A percentile compares a stretch with the other conserved stretches of the same genome.
Conservation (phyloP, 2,329 filamentous ascomycete species). For the Verticillium zaregamsianum region DNA sequence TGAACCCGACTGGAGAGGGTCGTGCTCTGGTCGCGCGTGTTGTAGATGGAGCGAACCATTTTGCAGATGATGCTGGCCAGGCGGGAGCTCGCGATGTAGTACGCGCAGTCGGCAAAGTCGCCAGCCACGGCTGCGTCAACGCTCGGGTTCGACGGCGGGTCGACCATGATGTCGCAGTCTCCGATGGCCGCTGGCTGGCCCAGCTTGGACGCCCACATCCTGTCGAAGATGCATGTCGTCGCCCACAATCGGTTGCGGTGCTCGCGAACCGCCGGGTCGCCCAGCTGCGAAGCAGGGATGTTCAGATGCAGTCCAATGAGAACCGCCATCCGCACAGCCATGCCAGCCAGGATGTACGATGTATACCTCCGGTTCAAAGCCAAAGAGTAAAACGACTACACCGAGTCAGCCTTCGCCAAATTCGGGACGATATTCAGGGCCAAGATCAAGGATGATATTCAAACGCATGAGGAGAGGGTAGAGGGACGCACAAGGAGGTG, state of each 20-base stretch:
- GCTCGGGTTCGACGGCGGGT: conserved; percentile 31
- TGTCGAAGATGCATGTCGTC: conserved; percentile 39
- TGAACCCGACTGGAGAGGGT: conserved; percentile 27
- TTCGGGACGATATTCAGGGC: background rate
- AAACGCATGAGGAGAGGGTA: background rate
- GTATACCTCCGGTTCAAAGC: conserved; percentile 39
- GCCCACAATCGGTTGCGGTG: conserved; percentile 37
- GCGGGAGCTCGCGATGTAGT: conserved; percentile 29
- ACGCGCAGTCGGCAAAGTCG: conserved; percentile 27
- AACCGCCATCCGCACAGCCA: conserved; percentile 36
- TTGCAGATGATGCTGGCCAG: conserved; percentile 28
- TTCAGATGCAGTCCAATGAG: conserved; percentile 40
- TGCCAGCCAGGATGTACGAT: conserved; percentile 37
- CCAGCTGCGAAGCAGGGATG: conserved; percentile 32
- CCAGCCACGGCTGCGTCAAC: conserved; percentile 17
- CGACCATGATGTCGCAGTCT: conserved; percentile 42
- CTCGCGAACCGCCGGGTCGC: conserved; percentile 29
- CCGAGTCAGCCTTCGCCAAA: background rate
- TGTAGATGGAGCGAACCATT: conserved; percentile 27
- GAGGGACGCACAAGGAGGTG: conserved; percentile 34
- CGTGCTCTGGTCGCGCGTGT: conserved; percentile 20
- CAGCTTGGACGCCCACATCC: conserved; percentile 44
- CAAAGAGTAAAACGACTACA: conserved; percentile 38
- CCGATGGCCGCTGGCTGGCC: conserved; percentile 43
- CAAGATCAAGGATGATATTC: no score